Evolutionary conservation across 768 basidiomycete species (phyloP), one percentile per base, ranked within the genome.

Genomic region (Tulasnella sp.): DNA sequence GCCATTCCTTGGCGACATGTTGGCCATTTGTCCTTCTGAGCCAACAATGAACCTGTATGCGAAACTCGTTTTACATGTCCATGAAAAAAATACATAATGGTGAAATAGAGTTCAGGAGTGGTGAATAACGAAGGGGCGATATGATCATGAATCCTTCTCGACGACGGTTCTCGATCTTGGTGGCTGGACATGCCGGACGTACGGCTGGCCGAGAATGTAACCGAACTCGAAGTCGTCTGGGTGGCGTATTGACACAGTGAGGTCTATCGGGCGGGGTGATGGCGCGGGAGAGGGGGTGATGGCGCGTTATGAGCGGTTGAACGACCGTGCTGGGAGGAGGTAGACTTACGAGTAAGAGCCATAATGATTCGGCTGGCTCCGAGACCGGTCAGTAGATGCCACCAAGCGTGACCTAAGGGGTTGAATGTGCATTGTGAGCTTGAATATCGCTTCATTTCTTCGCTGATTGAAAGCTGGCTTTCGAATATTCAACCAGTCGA

Each of bases 371-470:
- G 71, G 25, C 58, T 67, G 25, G 71, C 78, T 8, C 78, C 78
- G 15, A 77, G 34, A 36, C 78, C 78, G 4, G 76, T 78, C 8
- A 78, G 58, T 2, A 78, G 38, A 76, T 78, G 78, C 78, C 78
- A 78, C 78, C 76, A 77, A 8, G 78, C 78, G 45, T 78, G 78
- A 8, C 78, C 78, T 74, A n/a, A n/a, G n/a, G n/a, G n/a, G n/a
- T n/a, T n/a, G n/a, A n/a, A n/a, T n/a, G n/a, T n/a, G n/a, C n/a
- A n/a, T n/a, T n/a, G n/a, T n/a, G n/a, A n/a, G n/a, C n/a, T n/a
- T n/a, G n/a, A n/a, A n/a, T n/a, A n/a, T n/a, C n/a, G n/a, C n/a
- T n/a, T n/a, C n/a, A n/a, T n/a, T n/a, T n/a, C n/a, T n/a, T n/a
- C n/a, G n/a, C n/a, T n/a, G n/a, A n/a, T n/a, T n/a, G n/a, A n/a